Base-by-base conservation (phyloP, 768 basidiomycete genomes). In the Rhizopogon vulgaris region DNA sequence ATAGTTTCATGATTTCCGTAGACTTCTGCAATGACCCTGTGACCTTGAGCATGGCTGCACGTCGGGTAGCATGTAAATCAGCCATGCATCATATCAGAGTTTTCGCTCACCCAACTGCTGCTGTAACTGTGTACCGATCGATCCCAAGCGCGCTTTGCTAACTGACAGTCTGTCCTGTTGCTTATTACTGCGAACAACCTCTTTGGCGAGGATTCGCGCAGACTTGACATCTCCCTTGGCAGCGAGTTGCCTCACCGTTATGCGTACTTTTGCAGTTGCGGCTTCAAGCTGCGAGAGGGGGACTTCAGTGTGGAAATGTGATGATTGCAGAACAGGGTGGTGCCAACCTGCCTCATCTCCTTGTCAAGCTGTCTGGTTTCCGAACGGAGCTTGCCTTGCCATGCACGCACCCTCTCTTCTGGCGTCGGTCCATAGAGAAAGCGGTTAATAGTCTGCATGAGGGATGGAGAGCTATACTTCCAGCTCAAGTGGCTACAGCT, bases 11-110 rank as follows among this genome's bases (percentile, higher is more conserved):
- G 55, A 98, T 97, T 67, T 98, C 94, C 1, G 95, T 94, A 6
- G 94, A 96, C 69, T 94, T 96, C 71, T 97, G 95, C 55, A 99
- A 74, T 6, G 94, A 83, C n/a, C 96, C 96, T 8, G 96, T 97
- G 38, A 98, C 91, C 73, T 98, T 99, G 56, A 85, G 70, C 87
- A 97, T 89, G 0, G 96, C 96, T 98, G 58, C 27, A 10, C 5
- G 18, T 34, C 36, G 38, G 15, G 47, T 28, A 39, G 54, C 45
- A 46, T 36, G 32, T 45, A 27, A 46, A 41, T 24, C 24, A 56
- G 37, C 30, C 14, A 25, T 11, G 10, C 32, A 9, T 40, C 17
- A 28, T 30, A 12, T 9, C 10, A 38, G 11, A 52, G 51, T 37
- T 30, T 49, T 41, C 42, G 12, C 86, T 58, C 60, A 98, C 96